These are phyloP conservation scores for Eucalyptus pauciflora DNA, from an alignment of 345 rosid species.

Conservation along the genomic window DNA sequence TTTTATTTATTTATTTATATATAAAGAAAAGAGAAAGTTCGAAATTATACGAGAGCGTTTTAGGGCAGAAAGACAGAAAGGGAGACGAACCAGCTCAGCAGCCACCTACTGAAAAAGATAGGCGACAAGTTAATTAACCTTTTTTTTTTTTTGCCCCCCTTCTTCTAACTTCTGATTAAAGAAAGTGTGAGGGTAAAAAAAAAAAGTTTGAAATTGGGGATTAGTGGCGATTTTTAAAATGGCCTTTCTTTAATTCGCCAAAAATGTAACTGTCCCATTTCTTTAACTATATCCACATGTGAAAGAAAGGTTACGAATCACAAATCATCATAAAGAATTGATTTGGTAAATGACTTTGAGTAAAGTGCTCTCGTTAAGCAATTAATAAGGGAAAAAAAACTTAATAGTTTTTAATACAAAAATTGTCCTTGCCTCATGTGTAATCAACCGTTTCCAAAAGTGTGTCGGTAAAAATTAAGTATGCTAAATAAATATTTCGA, in stretches of 20 bases:
- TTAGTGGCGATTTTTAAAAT: neutral
- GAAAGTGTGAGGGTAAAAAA: neutral
- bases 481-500: too few species aligned
- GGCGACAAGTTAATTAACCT: neutral
- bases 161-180: neutral
- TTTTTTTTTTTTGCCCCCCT: neutral
- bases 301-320: neutral
- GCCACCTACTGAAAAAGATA: neutral
- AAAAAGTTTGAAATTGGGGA: neutral
- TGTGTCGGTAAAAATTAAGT: neutral
- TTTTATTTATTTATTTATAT: neutral
- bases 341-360: neutral
- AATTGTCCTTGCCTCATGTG: neutral
- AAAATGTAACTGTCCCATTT: neutral
- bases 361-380: neutral
- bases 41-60: neutral
- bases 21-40: neutral
- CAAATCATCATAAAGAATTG: neutral
- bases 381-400: neutral
- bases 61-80: neutral
- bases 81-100: neutral
- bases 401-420: neutral
- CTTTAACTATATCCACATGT: neutral
- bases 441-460: neutral
- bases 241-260: neutral